Evolutionary conservation across 306 rosid species (phyloP).

Genomic region (Hippophae gyantsensis): DNA sequence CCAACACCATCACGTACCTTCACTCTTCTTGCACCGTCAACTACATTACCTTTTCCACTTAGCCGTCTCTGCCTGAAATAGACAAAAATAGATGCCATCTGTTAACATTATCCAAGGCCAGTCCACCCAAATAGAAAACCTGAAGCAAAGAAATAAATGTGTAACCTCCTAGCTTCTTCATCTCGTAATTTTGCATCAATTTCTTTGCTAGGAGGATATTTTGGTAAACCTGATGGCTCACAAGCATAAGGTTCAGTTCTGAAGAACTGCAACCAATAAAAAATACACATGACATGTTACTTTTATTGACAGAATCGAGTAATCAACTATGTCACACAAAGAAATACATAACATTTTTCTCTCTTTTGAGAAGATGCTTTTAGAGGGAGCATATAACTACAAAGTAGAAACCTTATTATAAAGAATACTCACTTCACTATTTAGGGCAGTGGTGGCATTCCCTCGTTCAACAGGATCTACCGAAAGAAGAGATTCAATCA

Average conservation of each 20-base stretch:
- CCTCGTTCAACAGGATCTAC: conserved; percentile 66
- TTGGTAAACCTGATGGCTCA: conserved; percentile 77
- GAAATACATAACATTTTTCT: too few species aligned
- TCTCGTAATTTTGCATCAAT: conserved; percentile 77
- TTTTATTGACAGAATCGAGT: too few species aligned
- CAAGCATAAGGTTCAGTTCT: conserved; percentile 69
- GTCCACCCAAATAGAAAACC: conserved; percentile 15
- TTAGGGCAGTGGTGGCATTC: conserved; percentile 58
- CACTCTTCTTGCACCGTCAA: conserved; percentile 58
- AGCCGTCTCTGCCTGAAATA: conserved; percentile 62
- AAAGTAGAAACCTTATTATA: neutral
- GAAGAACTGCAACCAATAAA: conserved; percentile 40
- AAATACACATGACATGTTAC: too few species aligned
- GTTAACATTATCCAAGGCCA: conserved; percentile 19
- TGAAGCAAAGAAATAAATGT: conserved; percentile 9
- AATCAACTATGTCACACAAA: too few species aligned
- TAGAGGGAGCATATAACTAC: too few species aligned
- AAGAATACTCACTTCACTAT: conserved; percentile 61
- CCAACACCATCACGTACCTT: conserved; percentile 64
- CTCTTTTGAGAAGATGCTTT: too few species aligned
- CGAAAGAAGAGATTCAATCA: conserved; percentile 72
- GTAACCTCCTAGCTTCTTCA: conserved; percentile 90
- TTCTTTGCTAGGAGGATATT: conserved; percentile 94
- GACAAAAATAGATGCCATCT: conserved; percentile 18
- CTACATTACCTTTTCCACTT: conserved; percentile 52